phyloP scores from a whole-genome alignment of 2,329 filamentous ascomycete genomes.

The Phoma herbarum region DNA sequence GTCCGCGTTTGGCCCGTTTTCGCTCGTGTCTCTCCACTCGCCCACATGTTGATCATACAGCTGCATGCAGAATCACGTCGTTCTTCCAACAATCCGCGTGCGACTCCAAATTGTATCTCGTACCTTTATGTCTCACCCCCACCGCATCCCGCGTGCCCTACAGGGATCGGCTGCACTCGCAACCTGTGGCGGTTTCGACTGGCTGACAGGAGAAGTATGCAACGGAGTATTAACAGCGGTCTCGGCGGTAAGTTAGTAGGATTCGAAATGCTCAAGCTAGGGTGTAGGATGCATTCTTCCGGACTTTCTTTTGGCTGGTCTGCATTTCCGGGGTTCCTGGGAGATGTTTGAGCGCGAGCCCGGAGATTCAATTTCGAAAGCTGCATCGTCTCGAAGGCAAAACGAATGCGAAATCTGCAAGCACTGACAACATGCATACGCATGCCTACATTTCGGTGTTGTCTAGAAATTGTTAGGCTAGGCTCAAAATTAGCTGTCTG shows the following conservation, averaged over 20 bases:
- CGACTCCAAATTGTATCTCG: constrained; percentile 42
- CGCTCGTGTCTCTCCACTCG: constrained; percentile 26
- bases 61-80: constrained; percentile 10
- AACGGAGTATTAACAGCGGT: constrained; percentile 21
- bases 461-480: constrained; percentile 5
- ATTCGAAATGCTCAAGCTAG: constrained; percentile 2
- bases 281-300: constrained; percentile 16
- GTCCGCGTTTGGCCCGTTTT: constrained; percentile 24
- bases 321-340: constrained; percentile 27
- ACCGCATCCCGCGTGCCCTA: constrained; percentile 34
- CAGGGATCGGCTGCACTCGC: constrained; percentile 25
- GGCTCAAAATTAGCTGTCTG: constrained; percentile 14
- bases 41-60: constrained; percentile 28
- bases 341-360: background rate
- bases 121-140: constrained; percentile 34
- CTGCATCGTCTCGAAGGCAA: constrained; percentile 14
- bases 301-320: constrained; percentile 15
- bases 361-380: constrained; percentile 1
- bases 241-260: constrained; percentile 23
- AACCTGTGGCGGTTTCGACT: constrained; percentile 17
- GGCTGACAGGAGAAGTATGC: constrained; percentile 15
- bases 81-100: constrained; percentile 28
- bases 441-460: constrained; percentile 9
- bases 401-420: constrained; percentile 19
- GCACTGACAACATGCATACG: constrained; percentile 8